These are phyloP conservation scores for Pseudogymnoascus sp. DNA, from an alignment of 2,329 filamentous ascomycete genomes.

Conservation along the genomic window DNA sequence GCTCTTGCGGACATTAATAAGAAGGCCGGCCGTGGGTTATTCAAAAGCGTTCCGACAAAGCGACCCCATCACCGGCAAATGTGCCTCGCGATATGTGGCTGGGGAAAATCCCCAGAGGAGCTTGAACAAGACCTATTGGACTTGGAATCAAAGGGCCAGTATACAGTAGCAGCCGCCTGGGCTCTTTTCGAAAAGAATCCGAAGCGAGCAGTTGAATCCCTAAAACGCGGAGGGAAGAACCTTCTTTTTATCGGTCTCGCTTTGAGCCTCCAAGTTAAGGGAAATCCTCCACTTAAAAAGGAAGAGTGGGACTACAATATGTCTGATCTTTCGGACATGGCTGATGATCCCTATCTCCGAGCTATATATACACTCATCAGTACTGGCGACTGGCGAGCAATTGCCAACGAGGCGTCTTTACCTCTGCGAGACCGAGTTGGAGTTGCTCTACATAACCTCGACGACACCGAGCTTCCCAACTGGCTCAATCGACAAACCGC, in stretches of 20 bases:
- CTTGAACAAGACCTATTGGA: conserved; percentile 37
- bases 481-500: conserved; percentile 62
- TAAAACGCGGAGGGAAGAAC: conserved; percentile 60
- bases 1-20: conserved; percentile 57
- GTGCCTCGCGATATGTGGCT: conserved; percentile 66
- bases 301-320: conserved; percentile 24
- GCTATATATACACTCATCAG: conserved; percentile 72
- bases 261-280: conserved; percentile 53
- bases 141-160: conserved; percentile 40
- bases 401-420: conserved; percentile 65
- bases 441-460: conserved; percentile 60
- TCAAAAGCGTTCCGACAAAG: conserved; percentile 54
- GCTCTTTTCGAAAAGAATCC: conserved; percentile 67
- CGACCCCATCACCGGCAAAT: conserved; percentile 65
- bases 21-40: conserved; percentile 52
- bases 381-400: conserved; percentile 66
- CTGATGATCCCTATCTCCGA: conserved; percentile 70
- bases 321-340: conserved; percentile 31
- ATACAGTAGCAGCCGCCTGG: conserved; percentile 69
- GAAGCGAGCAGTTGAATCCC: conserved; percentile 58
- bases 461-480: conserved; percentile 51
- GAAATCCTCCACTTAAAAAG: conserved; percentile 30
- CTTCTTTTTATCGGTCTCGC: conserved; percentile 61
- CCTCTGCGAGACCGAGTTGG: conserved; percentile 67
- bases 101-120: conserved; percentile 50